Evolutionary conservation across 495 filamentous ascomycete species (phyloP).

Genomic region (Apodospora peruviana): DNA sequence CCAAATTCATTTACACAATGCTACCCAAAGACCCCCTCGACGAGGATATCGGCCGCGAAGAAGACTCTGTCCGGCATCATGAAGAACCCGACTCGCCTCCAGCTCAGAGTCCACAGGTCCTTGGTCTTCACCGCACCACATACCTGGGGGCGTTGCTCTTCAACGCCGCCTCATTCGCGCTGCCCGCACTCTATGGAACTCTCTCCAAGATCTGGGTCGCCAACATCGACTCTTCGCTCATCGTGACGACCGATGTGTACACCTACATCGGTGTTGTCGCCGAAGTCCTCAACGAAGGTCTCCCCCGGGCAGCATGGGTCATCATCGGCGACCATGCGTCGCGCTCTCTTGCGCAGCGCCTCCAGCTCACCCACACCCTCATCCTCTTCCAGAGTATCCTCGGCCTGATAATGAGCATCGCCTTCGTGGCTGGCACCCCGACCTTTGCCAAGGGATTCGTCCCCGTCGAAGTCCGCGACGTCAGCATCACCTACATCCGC

Average conservation of each 20-base stretch:
- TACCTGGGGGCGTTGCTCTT: conserved; percentile 57
- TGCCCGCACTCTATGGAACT: conserved; percentile 65
- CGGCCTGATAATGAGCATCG: conserved; percentile 55
- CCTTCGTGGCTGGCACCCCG: conserved; percentile 50
- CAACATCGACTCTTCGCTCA: conserved; percentile 56
- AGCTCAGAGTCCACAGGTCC: not conserved
- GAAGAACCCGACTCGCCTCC: not conserved
- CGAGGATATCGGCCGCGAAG: not conserved
- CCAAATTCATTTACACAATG: too few relatives aligned
- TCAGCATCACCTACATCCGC: conserved; percentile 59
- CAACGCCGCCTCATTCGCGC: conserved; percentile 58
- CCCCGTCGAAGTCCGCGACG: conserved; percentile 48
- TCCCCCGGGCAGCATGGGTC: conserved; percentile 63
- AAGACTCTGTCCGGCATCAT: not conserved
- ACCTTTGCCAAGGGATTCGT: conserved; percentile 59
- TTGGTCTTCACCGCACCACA: not conserved
- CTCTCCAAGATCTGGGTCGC: conserved; percentile 72
- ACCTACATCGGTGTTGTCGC: conserved; percentile 57
- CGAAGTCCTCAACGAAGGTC: conserved; percentile 69
- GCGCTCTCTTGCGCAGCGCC: conserved; percentile 44
- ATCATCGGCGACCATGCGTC: conserved; percentile 63
- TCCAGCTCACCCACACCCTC: conserved; percentile 59
- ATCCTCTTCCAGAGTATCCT: conserved; percentile 53
- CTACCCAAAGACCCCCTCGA: not conserved
- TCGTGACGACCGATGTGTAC: conserved; percentile 62